Evolutionary conservation across 2,329 filamentous ascomycete genomes (phyloP), one percentile per base, ranked within the genome.

Genomic region (Colletotrichum tropicale): DNA sequence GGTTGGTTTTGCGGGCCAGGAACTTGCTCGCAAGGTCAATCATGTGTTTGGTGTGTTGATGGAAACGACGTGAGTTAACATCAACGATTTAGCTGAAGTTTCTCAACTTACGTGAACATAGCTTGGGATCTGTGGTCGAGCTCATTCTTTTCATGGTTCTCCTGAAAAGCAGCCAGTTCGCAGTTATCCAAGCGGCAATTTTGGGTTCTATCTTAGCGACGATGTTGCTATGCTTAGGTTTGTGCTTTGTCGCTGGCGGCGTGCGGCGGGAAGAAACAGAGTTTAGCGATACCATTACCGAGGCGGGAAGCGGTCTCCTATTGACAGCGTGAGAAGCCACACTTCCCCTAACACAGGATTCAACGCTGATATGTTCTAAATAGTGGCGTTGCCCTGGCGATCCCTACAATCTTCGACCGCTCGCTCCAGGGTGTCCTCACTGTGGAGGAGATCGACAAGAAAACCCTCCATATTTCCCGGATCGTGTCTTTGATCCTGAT

Each of bases 141-240:
- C 93, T 98, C 72, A 91, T 98, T 62, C 86, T 98, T 34, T 97
- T 98, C 84, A 93, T 96, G 87, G 90, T 96, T 4, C 86, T 98
- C 60, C 88, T 97, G 6, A 83, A 82, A 13, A 83, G 87, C 3
- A 78, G 87, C 67, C 84, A 87, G 82, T 92, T 93, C 75, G 88
- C 89, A n/a, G 94, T 97, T 79, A 95, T 98, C 79, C 92, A 95
- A 81, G 94, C 94, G 69, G 95, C 95, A 30, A 96, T 98, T 71
- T 86, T 98, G 1, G 95, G 95, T 43, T 96, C 94, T 1, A 94
- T 98, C 60, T 84, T 98, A 38, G 95, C 95, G 15, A 98, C 95
- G 36, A 90, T 97, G 85, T 85, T 98, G 60, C 88, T 98, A 1
- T 98, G 95, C 79, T 85, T 98, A 30, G 95, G 95, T 0, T 81